Evolutionary conservation across 306 rosid genomes (phyloP).

Genomic region (Abrus precatorius): DNA sequence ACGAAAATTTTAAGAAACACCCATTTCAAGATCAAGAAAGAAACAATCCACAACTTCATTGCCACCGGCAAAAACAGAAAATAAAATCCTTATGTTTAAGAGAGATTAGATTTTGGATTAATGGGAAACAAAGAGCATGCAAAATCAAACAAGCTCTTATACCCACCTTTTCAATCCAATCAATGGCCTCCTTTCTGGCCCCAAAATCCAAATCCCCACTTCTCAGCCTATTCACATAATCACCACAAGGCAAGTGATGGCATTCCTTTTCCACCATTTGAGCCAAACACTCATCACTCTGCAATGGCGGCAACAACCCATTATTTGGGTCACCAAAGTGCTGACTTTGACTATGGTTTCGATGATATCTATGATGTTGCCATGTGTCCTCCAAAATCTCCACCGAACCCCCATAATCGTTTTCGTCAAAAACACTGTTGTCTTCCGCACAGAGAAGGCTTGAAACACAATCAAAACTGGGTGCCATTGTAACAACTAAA

Average conservation of each 20-base stretch:
- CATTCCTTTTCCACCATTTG: slow-evolving; percentile 69
- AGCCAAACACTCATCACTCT: slow-evolving; percentile 72
- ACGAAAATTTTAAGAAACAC: neutral
- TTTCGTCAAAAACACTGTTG: slow-evolving; percentile 60
- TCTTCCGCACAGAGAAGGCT: slow-evolving; percentile 86
- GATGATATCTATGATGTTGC: slow-evolving; percentile 48
- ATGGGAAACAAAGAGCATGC: slow-evolving; percentile 16
- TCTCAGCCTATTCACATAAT: slow-evolving; percentile 64
- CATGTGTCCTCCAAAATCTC: slow-evolving; percentile 53
- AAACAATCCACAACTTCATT: neutral
- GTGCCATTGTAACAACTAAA: slow-evolving; percentile 68
- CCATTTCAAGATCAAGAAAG: neutral
- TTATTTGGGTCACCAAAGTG: slow-evolving; percentile 47
- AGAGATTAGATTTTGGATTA: neutral
- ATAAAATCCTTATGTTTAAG: neutral
- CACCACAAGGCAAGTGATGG: slow-evolving; percentile 65
- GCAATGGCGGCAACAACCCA: slow-evolving; percentile 62
- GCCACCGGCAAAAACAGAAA: neutral
- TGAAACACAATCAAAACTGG: slow-evolving; percentile 75
- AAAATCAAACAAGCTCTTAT: slow-evolving; percentile 24
- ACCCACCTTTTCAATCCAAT: slow-evolving; percentile 87
- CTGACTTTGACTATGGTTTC: slow-evolving; percentile 42
- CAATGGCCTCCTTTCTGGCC: slow-evolving; percentile 75
- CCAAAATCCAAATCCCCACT: slow-evolving; percentile 75
- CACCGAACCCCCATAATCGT: slow-evolving; percentile 53